Percentiles rank a stretch among this genome's conserved stretches.
Conservation (phyloP, 192 early-diverging fungal genomes). For the Umbelopsis sp. region DNA sequence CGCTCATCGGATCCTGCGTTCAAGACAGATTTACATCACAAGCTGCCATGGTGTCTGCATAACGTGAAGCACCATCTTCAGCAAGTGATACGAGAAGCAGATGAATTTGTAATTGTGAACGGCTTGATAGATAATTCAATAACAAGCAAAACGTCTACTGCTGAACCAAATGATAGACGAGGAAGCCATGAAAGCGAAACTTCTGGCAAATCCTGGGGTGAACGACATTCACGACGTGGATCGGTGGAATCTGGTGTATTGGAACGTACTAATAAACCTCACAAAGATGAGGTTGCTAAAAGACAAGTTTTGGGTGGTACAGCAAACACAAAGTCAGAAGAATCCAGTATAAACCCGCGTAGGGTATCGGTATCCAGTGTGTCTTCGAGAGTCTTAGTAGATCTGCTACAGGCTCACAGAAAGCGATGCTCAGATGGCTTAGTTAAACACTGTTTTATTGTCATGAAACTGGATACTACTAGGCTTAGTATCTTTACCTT, state of each 20-base stretch:
- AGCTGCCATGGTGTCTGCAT: not conserved
- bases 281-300: conserved; percentile 2
- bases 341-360: not conserved
- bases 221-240: conserved; percentile 1
- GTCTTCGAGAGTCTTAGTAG: not conserved
- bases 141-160: not conserved
- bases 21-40: not conserved
- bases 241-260: not conserved
- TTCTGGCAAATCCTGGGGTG: not conserved
- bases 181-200: conserved; percentile 2
- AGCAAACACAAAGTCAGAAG: not conserved
- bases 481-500: conserved; percentile 51
- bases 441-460: conserved; percentile 48
- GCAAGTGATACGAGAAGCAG: conserved; percentile 11
- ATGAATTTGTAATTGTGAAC: not conserved
- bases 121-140: not conserved
- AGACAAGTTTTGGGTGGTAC: not conserved
- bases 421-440: not conserved
- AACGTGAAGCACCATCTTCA: conserved; percentile 11
- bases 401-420: not conserved
- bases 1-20: not conserved
- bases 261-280: not conserved
- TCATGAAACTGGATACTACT: conserved; percentile 52
- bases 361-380: not conserved
- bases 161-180: not conserved